Conservation (phyloP, 2,329 filamentous ascomycete species). For the Colletotrichum tanaceti region DNA sequence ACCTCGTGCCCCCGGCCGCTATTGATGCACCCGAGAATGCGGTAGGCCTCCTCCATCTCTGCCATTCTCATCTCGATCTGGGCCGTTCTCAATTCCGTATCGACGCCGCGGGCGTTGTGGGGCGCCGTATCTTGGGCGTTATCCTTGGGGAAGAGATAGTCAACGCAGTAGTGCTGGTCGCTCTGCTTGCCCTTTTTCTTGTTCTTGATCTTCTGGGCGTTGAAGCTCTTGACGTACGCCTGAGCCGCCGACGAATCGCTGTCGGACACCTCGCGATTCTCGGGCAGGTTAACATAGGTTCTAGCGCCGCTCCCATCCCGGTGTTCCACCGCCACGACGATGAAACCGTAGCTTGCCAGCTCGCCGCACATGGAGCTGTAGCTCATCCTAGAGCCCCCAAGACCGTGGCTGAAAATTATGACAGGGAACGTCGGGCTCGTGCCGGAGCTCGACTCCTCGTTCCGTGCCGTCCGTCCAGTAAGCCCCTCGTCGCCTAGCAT, state of each 20-base stretch:
- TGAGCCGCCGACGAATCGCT: conserved; percentile 47
- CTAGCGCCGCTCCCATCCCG: conserved; percentile 72
- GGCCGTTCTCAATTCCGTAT: conserved; percentile 67
- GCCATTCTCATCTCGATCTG: conserved; percentile 72
- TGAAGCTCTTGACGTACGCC: conserved; percentile 43
- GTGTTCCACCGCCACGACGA: conserved; percentile 74
- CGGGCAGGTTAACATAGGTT: conserved; percentile 68
- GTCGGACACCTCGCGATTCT: conserved; percentile 50
- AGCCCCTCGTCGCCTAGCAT: conserved; percentile 50
- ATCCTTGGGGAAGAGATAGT: conserved; percentile 73
- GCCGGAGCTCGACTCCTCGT: conserved; percentile 40
- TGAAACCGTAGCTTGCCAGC: conserved; percentile 73
- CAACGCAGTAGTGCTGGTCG: conserved; percentile 60
- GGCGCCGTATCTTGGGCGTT: conserved; percentile 63
- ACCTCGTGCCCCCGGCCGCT: conserved; percentile 64
- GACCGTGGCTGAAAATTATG: conserved; percentile 74
- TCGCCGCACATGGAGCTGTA: conserved; percentile 74
- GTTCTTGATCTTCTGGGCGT: conserved; percentile 52
- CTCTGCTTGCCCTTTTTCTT: conserved; percentile 45
- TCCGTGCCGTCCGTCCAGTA: conserved; percentile 49
- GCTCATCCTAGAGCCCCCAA: conserved; percentile 71
- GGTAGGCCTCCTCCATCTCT: conserved; percentile 73
- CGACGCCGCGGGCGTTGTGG: conserved; percentile 69
- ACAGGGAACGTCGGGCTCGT: conserved; percentile 66
- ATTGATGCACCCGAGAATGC: conserved; percentile 66